Base-by-base conservation (phyloP, 192 early-diverging fungal species). In the Umbelopsis vinacea region DNA sequence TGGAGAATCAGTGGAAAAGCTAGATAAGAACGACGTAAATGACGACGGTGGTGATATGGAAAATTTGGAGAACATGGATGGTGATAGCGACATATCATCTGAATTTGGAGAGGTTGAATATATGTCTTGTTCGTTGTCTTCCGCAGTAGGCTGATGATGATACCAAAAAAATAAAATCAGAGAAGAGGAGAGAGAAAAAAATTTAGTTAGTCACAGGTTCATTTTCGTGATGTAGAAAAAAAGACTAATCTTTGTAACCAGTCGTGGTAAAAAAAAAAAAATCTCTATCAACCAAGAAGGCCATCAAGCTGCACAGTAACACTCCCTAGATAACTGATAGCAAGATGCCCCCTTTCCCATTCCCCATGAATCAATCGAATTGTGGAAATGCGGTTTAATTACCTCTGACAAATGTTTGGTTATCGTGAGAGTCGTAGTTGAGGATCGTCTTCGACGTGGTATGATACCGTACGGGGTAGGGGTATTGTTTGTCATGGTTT, bases 41-140 rank as follows among this genome's bases (percentile, higher is more conserved):
- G 57, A 29, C 35, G 26, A 63, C 2, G 57, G 57, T 63, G 57
- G 57, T 37, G 57, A 63, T 37, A 63, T 63, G 8, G 57, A 63
- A n/a, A 63, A 63, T 29, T 63, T 63, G 19, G 57, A 63, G 15
- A 63, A 63, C 15, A 63, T 12, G 6, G 33, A 63, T 35, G 57
- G 33, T 4, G 33, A 19, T 63, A 38, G 11, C 33, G 57, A 29
- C 57, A 37, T 35, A 63, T 63, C 57, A 3, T 19, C 33, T 38
- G 57, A 63, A 11, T 12, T 29, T 19, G 57, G 26, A 35, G 57
- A 63, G 6, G 26, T 35, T 37, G 57, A 29, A 63, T 63, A 63
- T 0, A 63, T 29, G 33, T 63, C 57, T 35, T 63, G 57, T 6
- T 63, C 33, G 29, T 63, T 26, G 17, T 29, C 26, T 19, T 19